phyloP scores from a whole-genome alignment of 163 green algal genomes.

The Prototheca wickerhamii region DNA sequence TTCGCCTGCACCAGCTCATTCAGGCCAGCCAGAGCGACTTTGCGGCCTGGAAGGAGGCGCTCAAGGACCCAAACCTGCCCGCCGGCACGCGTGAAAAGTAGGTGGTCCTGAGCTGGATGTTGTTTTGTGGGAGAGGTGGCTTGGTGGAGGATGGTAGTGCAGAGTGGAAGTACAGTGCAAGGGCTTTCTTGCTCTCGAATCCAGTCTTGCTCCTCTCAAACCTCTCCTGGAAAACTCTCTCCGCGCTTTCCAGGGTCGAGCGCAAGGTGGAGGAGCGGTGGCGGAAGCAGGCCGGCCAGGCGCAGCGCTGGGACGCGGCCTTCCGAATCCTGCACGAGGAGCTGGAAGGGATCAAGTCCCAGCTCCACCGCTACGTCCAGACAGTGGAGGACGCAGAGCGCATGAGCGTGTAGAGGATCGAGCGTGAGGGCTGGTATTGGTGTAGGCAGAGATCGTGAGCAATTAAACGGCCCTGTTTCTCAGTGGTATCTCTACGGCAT shows the following conservation, averaged over 20 bases:
- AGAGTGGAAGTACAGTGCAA: too few relatives aligned
- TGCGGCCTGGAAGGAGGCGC: constrained; percentile 12
- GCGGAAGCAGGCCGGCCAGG: not conserved
- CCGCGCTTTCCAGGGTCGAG: not conserved
- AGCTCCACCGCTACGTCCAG: constrained; percentile 6
- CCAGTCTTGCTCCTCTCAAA: too few relatives aligned
- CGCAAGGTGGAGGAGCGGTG: constrained; percentile 12
- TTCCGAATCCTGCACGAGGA: constrained; percentile 26
- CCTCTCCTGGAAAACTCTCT: not conserved
- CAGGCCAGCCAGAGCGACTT: constrained; percentile 21
- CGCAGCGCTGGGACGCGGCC: constrained; percentile 24
- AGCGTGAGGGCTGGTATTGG: too few relatives aligned
- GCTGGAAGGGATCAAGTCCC: constrained; percentile 17
- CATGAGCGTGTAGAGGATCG: too few relatives aligned
- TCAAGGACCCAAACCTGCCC: not conserved
- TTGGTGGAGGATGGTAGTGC: too few relatives aligned
- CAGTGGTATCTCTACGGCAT: too few relatives aligned
- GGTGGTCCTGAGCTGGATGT: too few relatives aligned
- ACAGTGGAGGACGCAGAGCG: too few relatives aligned
- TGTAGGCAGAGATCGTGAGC: too few relatives aligned
- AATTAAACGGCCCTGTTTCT: too few relatives aligned
- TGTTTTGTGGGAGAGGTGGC: too few relatives aligned
- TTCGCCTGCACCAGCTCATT: constrained; percentile 25
- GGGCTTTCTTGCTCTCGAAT: not conserved
- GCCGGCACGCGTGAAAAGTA: constrained; percentile 2